Evolutionary conservation across 352 stramenopile species (phyloP), one percentile per base, ranked within the genome.

Genomic region (Pilasporangium apinafurcum): DNA sequence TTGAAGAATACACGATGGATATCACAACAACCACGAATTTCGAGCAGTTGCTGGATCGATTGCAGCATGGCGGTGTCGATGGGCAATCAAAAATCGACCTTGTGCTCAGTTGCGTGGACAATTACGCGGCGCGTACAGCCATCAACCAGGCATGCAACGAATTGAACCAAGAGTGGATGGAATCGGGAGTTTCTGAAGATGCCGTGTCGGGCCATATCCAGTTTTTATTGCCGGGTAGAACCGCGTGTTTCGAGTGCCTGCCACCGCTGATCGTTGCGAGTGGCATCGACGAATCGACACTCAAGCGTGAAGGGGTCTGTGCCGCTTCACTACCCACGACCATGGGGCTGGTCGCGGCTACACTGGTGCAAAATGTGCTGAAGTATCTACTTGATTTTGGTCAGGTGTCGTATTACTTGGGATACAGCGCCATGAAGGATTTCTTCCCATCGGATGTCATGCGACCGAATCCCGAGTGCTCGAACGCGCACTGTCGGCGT

Each of bases 141-240:
- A 68, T 96, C 36, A 96, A 96, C 50, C 73, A 92, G 49, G 83
- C 82, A 33, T 95, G 85, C 51, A 94, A 88, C 37, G 81, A 94
- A 55, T 62, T 89, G 16, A 83, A 90, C 45, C 76, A 89, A 47
- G 60, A 63, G 20, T 96, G 85, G 85, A 94, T 96, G 83, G 85
- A 96, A 61, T 92, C 77, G 39, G 85, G 85, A 5, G 85, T 96
- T 39, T 92, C 78, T n/a, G 85, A 96, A 44, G 83, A 95, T 48
- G 85, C 85, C 4, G 76, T 95, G 20, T 95, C 82, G 22, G 85
- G 85, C 17, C 85, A 96, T 53, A 95, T 96, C 46, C 85, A 96
- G 51, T 80, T 89, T 37, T 48, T 96, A 26, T 51, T 95, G 22
- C 85, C 85, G 0, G 85, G 85, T 13, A 69, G 83, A 40, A 93